Conservation (phyloP, 2,329 filamentous ascomycete genomes). For the Conoideocrella luteorostrata region DNA sequence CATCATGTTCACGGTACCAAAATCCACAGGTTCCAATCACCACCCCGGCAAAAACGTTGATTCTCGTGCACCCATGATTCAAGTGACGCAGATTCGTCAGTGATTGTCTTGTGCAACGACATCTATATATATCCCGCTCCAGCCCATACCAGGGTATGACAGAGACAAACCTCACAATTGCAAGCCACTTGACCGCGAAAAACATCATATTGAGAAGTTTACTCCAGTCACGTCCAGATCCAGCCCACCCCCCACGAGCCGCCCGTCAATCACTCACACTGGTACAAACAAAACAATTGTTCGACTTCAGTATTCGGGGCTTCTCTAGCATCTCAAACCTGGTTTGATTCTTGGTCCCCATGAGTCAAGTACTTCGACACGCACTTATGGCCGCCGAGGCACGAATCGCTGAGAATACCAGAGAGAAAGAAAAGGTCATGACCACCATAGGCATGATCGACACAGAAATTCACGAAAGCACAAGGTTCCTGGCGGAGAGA, state of each 20-base stretch:
- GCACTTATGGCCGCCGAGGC: background rate
- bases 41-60: too few relatives aligned
- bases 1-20: too few relatives aligned
- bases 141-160: constrained; percentile 1
- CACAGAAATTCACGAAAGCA: constrained; percentile 5
- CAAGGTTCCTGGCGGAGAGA: constrained; percentile 2
- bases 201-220: background rate
- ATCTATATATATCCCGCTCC: background rate
- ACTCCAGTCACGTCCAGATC: too few relatives aligned
- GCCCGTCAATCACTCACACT: too few relatives aligned
- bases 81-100: constrained; percentile 14
- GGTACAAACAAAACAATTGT: too few relatives aligned
- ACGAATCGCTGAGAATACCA: background rate
- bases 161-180: constrained; percentile 1
- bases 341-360: background rate
- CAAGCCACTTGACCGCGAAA: background rate
- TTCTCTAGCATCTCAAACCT: background rate
- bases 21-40: too few relatives aligned
- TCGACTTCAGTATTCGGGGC: too few relatives aligned
- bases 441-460: constrained; percentile 3
- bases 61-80: constrained; percentile 10
- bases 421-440: constrained; percentile 5
- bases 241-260: background rate
- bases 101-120: constrained; percentile 3
- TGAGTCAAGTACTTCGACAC: constrained; percentile 1